Evolutionary conservation across 768 basidiomycete genomes (phyloP).

Genomic region (Dioszegia crocea): DNA sequence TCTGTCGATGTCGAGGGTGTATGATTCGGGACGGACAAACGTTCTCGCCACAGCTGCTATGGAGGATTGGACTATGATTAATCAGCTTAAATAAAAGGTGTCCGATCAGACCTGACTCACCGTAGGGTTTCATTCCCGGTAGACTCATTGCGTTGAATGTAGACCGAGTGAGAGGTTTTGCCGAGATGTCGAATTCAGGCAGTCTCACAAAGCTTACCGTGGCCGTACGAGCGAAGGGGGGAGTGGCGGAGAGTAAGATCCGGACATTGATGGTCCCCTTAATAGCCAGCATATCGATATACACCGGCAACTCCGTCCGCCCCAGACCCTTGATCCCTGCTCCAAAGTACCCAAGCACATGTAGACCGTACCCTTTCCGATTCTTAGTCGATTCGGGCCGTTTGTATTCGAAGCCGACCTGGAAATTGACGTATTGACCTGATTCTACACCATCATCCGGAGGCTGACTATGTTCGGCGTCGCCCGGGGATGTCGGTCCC

Average conservation of each 20-base stretch:
- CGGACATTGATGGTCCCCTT: conserved; percentile 47
- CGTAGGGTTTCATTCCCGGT: conserved; percentile 46
- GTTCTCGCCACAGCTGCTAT: conserved; percentile 44
- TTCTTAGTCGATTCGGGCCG: conserved; percentile 20
- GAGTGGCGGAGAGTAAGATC: conserved; percentile 46
- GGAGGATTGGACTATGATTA: conserved; percentile 30
- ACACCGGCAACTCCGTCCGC: conserved; percentile 31
- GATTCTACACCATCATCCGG: conserved; percentile 36
- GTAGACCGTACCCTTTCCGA: conserved; percentile 39
- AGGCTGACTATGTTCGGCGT: neutral
- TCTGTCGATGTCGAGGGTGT: conserved; percentile 48
- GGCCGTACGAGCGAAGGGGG: conserved; percentile 47
- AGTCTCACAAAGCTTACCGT: conserved; percentile 46
- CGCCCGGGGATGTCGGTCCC: neutral
- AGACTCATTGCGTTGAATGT: conserved; percentile 48
- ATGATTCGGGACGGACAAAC: conserved; percentile 48
- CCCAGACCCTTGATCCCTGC: conserved; percentile 48
- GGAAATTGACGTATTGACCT: conserved; percentile 47
- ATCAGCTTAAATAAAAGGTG: neutral
- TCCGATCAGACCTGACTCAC: conserved; percentile 14
- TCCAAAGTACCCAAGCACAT: conserved; percentile 47
- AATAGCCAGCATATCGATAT: conserved; percentile 46
- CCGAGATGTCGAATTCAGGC: conserved; percentile 49
- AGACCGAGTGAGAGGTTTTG: conserved; percentile 43
- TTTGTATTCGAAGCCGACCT: conserved; percentile 46